Percentiles rank a stretch among this genome's conserved stretches.
These are phyloP conservation scores for Trichopus zeylanicus DNA, from an alignment of 116 monocot genomes.

Conservation along the genomic window DNA sequence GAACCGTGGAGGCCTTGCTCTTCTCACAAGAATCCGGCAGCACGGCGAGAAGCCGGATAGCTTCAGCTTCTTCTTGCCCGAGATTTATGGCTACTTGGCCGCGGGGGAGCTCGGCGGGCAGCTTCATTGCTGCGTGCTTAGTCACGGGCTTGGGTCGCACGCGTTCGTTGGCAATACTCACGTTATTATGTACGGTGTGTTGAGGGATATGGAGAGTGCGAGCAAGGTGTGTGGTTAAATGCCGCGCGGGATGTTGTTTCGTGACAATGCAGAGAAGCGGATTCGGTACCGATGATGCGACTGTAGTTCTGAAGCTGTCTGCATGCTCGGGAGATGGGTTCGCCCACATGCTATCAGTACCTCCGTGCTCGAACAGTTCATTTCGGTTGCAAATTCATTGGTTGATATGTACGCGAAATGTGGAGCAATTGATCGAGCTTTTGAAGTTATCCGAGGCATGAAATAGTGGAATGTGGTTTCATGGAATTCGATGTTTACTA, in stretches of 20 bases:
- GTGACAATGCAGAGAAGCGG: constrained; percentile 21
- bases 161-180: constrained; percentile 12
- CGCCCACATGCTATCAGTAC: constrained; percentile 22
- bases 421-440: constrained; percentile 39
- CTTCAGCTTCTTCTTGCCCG: constrained; percentile 66
- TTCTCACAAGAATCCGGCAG: constrained; percentile 27
- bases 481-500: constrained; percentile 48
- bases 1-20: constrained; percentile 25
- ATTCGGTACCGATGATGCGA: constrained; percentile 39
- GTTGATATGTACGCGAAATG: constrained; percentile 55
- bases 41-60: constrained; percentile 28
- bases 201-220: neutral
- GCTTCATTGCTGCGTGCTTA: constrained; percentile 17
- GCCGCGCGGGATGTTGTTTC: constrained; percentile 10
- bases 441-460: constrained; percentile 37
- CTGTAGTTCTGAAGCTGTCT: constrained; percentile 42
- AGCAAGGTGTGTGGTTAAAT: constrained; percentile 1
- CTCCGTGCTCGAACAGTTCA: constrained; percentile 2
- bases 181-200: constrained; percentile 3
- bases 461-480: constrained; percentile 35
- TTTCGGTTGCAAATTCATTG: constrained; percentile 34
- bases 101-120: constrained; percentile 8
- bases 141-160: constrained; percentile 9
- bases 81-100: constrained; percentile 23
- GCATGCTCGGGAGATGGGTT: constrained; percentile 44